Conservation (phyloP, 2,329 filamentous ascomycete species). For the Ceratocystis diversiconidia region DNA sequence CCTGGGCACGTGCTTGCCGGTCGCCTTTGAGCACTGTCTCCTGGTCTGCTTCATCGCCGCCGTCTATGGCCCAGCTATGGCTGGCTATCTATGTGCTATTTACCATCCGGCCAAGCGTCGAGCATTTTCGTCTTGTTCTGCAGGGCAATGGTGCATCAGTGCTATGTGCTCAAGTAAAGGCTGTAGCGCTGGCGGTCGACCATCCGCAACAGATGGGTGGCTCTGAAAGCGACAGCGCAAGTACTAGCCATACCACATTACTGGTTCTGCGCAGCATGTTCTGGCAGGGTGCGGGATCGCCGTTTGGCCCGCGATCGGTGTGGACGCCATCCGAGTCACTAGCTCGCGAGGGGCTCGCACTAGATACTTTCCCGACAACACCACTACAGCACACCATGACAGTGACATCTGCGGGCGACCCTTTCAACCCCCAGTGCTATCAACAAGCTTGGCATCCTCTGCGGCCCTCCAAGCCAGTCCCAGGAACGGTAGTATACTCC, state of each 20-base stretch:
- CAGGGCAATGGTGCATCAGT: slow-evolving; percentile 27
- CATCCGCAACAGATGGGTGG: slow-evolving; percentile 28
- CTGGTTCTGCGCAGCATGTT: slow-evolving; percentile 41
- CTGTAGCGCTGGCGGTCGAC: slow-evolving; percentile 35
- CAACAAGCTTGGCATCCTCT: slow-evolving; percentile 54
- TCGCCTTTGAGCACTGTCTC: slow-evolving; percentile 33
- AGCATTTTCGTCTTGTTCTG: slow-evolving; percentile 36
- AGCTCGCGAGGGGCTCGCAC: slow-evolving; percentile 24
- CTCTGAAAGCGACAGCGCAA: slow-evolving; percentile 23
- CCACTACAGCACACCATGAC: slow-evolving; percentile 35
- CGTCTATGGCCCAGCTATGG: slow-evolving; percentile 38
- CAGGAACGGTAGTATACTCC: slow-evolving; percentile 59
- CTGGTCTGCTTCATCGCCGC: slow-evolving; percentile 31
- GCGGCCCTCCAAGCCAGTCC: slow-evolving; percentile 55
- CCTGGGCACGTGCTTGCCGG: slow-evolving; percentile 42
- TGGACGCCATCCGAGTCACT: slow-evolving; percentile 39
- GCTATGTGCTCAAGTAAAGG: slow-evolving; percentile 30
- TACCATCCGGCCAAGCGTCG: slow-evolving; percentile 34
- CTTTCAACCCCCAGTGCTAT: slow-evolving; percentile 28
- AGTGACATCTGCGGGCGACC: slow-evolving; percentile 28
- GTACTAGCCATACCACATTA: slow-evolving; percentile 23
- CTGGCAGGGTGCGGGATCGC: slow-evolving; percentile 57
- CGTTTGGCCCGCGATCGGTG: slow-evolving; percentile 47
- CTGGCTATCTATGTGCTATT: slow-evolving; percentile 39
- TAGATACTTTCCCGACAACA: slow-evolving; percentile 35